Base-by-base conservation (phyloP, 1,284 basidiomycete species). In the Apiotrichum akiyoshidainum region DNA sequence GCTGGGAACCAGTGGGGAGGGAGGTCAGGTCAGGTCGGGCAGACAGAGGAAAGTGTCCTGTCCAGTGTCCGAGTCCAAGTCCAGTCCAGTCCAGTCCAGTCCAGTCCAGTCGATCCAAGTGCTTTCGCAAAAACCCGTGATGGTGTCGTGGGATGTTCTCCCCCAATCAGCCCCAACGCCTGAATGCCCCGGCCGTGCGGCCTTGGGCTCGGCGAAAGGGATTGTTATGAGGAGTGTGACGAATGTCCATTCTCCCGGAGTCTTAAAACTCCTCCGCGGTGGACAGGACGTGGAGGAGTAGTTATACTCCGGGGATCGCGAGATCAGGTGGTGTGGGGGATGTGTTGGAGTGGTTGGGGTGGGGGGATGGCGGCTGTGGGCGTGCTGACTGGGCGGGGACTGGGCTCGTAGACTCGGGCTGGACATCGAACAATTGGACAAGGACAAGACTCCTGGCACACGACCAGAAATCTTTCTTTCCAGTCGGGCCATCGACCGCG, bases 291-390 rank as follows among this genome's bases (percentile, higher is more conserved):
- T 69, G 68, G 69, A 68, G 67, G 68, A 69, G 76, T 72, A 79
- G 77, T 79, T 79, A 79, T 79, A 68, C 65, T 73, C 75, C 76
- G 77, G 75, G 69, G 59, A 46, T 52, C 40, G 55, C 44, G 40
- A 39, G 46, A 54, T 54, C 42, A 56, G 82, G 37, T 13, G 37
- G n/a, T 83, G 46, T 76, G 74, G 80, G 26, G 81, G n/a, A n/a
- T n/a, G n/a, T n/a, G 81, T 83, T 16, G 86, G 75, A 80, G 80
- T 72, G 76, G 74, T 70, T 67, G 16, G 68, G 77, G 45, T 34
- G n/a, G 33, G 35, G 17, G 44, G 34, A 4, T 35, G n/a, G 12
- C 6, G 22, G 11, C 21, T 5, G 42, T 14, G 52, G n/a, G 12
- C 9, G 34, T n/a, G 39, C 47, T 21, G 34, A 33, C 31, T 34